A percentile compares a stretch with the other conserved stretches of the same genome.
These are phyloP conservation scores for Selenicereus undatus DNA, from an alignment of 148 eudicot species.

Conservation along the genomic window DNA sequence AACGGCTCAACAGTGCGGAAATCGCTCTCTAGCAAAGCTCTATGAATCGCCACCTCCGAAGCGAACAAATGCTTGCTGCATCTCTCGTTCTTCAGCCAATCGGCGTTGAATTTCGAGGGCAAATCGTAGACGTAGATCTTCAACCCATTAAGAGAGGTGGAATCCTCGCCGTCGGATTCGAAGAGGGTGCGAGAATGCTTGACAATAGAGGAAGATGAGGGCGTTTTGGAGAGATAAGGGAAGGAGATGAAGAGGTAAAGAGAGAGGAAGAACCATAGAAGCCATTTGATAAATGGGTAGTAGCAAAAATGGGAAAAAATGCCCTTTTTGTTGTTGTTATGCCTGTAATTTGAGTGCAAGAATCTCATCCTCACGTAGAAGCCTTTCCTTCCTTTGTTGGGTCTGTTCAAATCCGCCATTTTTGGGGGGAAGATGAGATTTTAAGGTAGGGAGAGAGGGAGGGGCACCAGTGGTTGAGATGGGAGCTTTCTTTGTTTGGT, in stretches of 20 bases:
- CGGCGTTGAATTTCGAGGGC: slow-evolving; percentile 57
- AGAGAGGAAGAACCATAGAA: slow-evolving; percentile 24
- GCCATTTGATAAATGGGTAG: slow-evolving; percentile 20
- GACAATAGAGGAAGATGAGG: neutral
- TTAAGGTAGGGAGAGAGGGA: neutral
- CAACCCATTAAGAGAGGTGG: slow-evolving; percentile 22
- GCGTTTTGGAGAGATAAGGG: slow-evolving; percentile 14
- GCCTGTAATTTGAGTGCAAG: slow-evolving; percentile 18
- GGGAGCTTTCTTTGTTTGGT: slow-evolving; percentile 28
- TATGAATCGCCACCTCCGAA: slow-evolving; percentile 83
- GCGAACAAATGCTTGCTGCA: slow-evolving; percentile 74
- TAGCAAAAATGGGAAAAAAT: neutral
- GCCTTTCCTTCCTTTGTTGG: slow-evolving; percentile 27
- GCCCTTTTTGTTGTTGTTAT: slow-evolving; percentile 3
- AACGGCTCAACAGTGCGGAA: slow-evolving; percentile 51
- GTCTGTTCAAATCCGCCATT: slow-evolving; percentile 29
- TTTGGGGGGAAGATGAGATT: neutral
- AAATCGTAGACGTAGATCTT: slow-evolving; percentile 68
- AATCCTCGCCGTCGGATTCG: slow-evolving; percentile 12
- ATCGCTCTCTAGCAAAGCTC: slow-evolving; percentile 40
- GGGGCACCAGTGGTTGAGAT: slow-evolving; percentile 20
- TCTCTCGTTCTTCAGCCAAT: slow-evolving; percentile 54
- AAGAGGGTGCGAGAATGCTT: slow-evolving; percentile 3
- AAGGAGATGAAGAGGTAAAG: slow-evolving; percentile 27
- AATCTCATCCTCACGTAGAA: slow-evolving; percentile 29